phyloP scores from a whole-genome alignment of 140 eudicot species.

The Oenanthe javanica region DNA sequence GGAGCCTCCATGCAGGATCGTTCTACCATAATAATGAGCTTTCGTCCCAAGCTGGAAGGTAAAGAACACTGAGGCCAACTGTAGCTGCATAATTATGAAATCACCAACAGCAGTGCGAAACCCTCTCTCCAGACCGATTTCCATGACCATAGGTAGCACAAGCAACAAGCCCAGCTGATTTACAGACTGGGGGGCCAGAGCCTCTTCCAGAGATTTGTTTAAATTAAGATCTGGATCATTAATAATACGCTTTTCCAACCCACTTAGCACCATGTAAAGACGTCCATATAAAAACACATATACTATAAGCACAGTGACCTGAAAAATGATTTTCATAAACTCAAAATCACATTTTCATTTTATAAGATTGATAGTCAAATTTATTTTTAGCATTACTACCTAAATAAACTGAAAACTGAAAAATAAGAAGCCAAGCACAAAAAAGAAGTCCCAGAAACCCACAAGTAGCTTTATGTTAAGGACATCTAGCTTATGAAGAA shows the following conservation, averaged over 20 bases:
- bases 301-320: conserved; percentile 87
- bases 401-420: neutral
- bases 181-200: conserved; percentile 82
- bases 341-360: neutral
- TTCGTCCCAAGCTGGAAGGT: conserved; percentile 98
- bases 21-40: conserved; percentile 87
- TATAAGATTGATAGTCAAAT: neutral
- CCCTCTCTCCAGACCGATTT: conserved; percentile 93
- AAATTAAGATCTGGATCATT: conserved; percentile 35
- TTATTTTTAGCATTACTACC: neutral
- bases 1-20: conserved; percentile 89
- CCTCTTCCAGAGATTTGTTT: conserved; percentile 59
- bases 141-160: conserved; percentile 97
- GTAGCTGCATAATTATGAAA: conserved; percentile 89
- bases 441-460: neutral
- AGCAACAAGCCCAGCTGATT: conserved; percentile 77
- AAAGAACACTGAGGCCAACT: conserved; percentile 83
- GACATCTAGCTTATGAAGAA: neutral
- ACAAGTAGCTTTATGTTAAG: neutral
- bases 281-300: conserved; percentile 80
- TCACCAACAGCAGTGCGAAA: conserved; percentile 87
- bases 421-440: neutral
- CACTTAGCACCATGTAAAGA: conserved; percentile 81
- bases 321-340: conserved; percentile 20
- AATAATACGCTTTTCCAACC: conserved; percentile 66